Conservation (phyloP, 306 rosid genomes). For the Malus domestica region DNA sequence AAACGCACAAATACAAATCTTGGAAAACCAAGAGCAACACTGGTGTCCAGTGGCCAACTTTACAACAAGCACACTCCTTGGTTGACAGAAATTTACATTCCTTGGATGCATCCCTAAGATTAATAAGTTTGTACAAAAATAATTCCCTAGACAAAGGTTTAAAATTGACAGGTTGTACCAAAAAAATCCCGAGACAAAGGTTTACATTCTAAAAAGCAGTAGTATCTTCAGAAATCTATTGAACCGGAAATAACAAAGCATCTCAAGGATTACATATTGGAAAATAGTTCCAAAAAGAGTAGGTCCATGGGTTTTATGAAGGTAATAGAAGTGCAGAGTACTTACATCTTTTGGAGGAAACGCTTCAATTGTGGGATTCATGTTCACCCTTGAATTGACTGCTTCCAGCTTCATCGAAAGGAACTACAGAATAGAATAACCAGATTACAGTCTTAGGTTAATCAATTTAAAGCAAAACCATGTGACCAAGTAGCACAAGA, state of each 20-base stretch:
- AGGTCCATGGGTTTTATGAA: neutral
- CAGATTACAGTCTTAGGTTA: constrained; percentile 13
- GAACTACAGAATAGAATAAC: constrained; percentile 43
- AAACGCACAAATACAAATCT: neutral
- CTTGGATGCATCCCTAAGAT: neutral
- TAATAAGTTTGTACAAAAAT: neutral
- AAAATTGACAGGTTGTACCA: too few species aligned
- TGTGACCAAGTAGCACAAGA: neutral
- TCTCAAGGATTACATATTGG: neutral
- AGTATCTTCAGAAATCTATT: neutral
- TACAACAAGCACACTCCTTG: neutral
- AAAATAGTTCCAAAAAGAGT: neutral
- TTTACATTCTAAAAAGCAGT: neutral
- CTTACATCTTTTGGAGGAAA: constrained; percentile 77
- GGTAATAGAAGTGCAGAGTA: neutral
- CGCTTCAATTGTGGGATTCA: constrained; percentile 38
- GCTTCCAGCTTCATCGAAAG: constrained; percentile 92
- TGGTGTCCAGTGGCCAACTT: neutral
- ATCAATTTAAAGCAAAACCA: neutral
- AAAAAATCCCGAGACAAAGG: neutral
- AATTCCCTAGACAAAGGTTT: too few species aligned
- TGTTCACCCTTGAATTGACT: constrained; percentile 64
- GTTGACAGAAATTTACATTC: neutral
- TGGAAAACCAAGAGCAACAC: neutral
- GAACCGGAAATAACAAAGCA: neutral